A percentile compares a stretch with the other conserved stretches of the same genome.
Evolutionary conservation across 306 rosid species (phyloP).

Genomic region (cucumber (Cucumis sativus)): Cucumber_9930_V3 NC_026660.2:23276001-23276500

Average conservation of each 20-base stretch:
- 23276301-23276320: neutral
- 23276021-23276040: too few relatives aligned
- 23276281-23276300: neutral
- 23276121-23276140: neutral
- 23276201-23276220: neutral
- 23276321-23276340: neutral
- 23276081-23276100: neutral
- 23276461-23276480: neutral
- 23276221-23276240: neutral
- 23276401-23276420: neutral
- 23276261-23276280: neutral
- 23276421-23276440: neutral
- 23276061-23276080: neutral
- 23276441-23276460: neutral
- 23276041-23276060: neutral
- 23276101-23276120: neutral
- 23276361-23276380: neutral
- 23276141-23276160: neutral
- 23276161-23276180: slow-evolving; percentile 3
- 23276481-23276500: neutral
- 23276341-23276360: neutral
- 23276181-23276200: neutral
- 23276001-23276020: too few relatives aligned
- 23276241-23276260: neutral
- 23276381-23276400: neutral